Evolutionary conservation across 805 yeast genomes (phyloP).

Genomic region (Candida ovalis): DNA sequence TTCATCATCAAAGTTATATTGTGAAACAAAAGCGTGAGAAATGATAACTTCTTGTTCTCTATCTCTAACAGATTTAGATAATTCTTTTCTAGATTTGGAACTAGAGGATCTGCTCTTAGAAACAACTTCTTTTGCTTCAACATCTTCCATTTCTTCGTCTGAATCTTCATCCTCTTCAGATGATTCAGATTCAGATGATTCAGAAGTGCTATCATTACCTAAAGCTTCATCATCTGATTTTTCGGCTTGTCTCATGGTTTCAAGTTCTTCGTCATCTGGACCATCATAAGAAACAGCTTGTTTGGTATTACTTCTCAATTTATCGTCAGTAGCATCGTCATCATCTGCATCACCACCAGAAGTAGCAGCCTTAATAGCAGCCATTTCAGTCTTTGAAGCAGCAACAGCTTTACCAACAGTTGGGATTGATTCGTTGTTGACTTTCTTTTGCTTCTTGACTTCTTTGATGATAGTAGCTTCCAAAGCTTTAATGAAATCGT

Average conservation of each 20-base stretch:
- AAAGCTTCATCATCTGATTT: slow-evolving; percentile 67
- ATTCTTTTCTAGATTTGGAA: slow-evolving; percentile 21
- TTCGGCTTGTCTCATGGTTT: slow-evolving; percentile 81
- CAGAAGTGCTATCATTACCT: slow-evolving; percentile 34
- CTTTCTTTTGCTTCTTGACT: slow-evolving; percentile 71
- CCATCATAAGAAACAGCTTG: slow-evolving; percentile 92
- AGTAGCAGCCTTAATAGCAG: slow-evolving; percentile 30
- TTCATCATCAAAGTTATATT: slow-evolving; percentile 86
- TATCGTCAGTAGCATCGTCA: slow-evolving; percentile 63
- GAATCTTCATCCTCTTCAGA: slow-evolving; percentile 35
- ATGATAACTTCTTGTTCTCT: slow-evolving; percentile 82
- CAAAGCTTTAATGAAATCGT: slow-evolving; percentile 62
- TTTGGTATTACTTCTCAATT: slow-evolving; percentile 57
- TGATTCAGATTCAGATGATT: slow-evolving; percentile 37
- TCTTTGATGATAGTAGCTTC: slow-evolving; percentile 77
- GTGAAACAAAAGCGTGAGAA: slow-evolving; percentile 66
- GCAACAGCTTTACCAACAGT: slow-evolving; percentile 71
- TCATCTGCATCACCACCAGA: slow-evolving; percentile 27
- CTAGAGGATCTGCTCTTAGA: slow-evolving; percentile 6
- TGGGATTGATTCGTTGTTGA: slow-evolving; percentile 47
- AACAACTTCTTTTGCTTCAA: slow-evolving; percentile 17
- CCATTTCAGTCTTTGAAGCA: slow-evolving; percentile 44
- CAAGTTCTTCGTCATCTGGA: slow-evolving; percentile 93
- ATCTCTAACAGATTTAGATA: slow-evolving; percentile 66
- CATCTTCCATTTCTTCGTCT: slow-evolving; percentile 35